Percentiles rank a stretch among this genome's conserved stretches.
phyloP scores from a whole-genome alignment of 148 eudicot genomes.

The Suaeda aralocaspica region DNA sequence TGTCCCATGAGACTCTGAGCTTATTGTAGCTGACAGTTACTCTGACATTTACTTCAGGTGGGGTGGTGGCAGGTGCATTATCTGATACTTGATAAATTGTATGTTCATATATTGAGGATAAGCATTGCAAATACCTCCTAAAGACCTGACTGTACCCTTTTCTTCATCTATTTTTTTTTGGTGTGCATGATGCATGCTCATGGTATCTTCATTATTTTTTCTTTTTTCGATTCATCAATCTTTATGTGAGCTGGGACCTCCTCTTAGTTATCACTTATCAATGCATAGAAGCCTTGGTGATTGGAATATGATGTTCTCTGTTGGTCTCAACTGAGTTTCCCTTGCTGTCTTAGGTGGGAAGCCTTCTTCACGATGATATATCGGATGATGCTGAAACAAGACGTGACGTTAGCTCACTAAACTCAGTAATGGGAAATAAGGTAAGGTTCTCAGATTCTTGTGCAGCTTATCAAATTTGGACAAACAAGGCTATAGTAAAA shows the following conservation, averaged over 20 bases:
- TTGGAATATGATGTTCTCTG: background rate
- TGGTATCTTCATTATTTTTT: background rate
- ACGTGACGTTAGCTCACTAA: constrained; percentile 76
- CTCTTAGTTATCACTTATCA: background rate
- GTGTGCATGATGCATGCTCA: background rate
- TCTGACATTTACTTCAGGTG: no score
- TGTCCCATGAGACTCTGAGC: no score
- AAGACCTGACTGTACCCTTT: background rate
- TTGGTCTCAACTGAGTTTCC: background rate
- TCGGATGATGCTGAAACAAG: constrained; percentile 97
- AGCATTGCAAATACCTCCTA: background rate
- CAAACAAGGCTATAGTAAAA: background rate
- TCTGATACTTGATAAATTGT: background rate
- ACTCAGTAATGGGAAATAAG: constrained; percentile 79
- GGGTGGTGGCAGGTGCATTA: background rate
- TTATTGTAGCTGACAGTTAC: no score
- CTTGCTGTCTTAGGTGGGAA: constrained; percentile 62
- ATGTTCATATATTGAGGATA: background rate
- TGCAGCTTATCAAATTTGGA: constrained; percentile 9
- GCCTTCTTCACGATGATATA: constrained; percentile 98
- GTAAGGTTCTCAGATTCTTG: constrained; percentile 28
- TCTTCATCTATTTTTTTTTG: background rate
- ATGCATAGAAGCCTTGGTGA: background rate
- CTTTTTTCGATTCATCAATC: background rate
- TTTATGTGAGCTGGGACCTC: background rate